phyloP scores from a whole-genome alignment of 2,329 filamentous ascomycete species.

The Ophiostoma sp. region DNA sequence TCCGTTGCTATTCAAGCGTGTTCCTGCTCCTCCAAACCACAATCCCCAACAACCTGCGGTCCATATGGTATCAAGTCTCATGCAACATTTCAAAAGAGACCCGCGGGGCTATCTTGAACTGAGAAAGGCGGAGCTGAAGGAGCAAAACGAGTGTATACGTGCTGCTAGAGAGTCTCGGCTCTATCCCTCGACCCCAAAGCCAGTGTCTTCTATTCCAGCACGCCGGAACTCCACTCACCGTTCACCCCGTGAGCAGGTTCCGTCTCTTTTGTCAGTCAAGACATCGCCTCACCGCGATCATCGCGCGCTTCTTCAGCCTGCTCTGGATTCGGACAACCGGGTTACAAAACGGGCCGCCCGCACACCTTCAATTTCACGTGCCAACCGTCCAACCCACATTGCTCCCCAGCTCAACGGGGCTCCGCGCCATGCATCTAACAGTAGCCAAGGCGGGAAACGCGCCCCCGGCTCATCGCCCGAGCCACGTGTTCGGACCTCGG shows the following conservation, averaged over 20 bases:
- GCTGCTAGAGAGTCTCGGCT: slow-evolving; percentile 40
- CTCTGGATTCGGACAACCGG: slow-evolving; percentile 16
- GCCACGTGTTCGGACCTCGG: slow-evolving; percentile 47
- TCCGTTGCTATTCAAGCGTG: slow-evolving; percentile 44
- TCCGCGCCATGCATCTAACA: slow-evolving; percentile 8
- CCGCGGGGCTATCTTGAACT: slow-evolving; percentile 50
- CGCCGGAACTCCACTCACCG: slow-evolving; percentile 21
- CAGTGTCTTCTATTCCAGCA: slow-evolving; percentile 38
- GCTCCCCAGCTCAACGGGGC: slow-evolving; percentile 25
- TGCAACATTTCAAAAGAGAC: slow-evolving; percentile 47
- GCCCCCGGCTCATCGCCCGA: slow-evolving; percentile 27
- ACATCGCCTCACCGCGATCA: background rate
- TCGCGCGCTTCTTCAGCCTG: slow-evolving; percentile 7
- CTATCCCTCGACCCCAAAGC: slow-evolving; percentile 32
- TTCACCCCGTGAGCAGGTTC: slow-evolving; percentile 31
- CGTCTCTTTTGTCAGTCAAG: slow-evolving; percentile 4
- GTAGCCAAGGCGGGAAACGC: slow-evolving; percentile 10
- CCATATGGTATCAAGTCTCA: slow-evolving; percentile 54
- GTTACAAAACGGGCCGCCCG: slow-evolving; percentile 24
- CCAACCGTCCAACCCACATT: slow-evolving; percentile 33
- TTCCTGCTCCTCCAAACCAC: slow-evolving; percentile 47
- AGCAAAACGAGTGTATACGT: slow-evolving; percentile 45
- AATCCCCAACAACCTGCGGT: slow-evolving; percentile 57
- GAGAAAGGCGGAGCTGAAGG: slow-evolving; percentile 52
- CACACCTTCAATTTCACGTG: background rate